Evolutionary conservation across 345 rosid genomes (phyloP).

Genomic region (Aquilaria malaccensis): DNA sequence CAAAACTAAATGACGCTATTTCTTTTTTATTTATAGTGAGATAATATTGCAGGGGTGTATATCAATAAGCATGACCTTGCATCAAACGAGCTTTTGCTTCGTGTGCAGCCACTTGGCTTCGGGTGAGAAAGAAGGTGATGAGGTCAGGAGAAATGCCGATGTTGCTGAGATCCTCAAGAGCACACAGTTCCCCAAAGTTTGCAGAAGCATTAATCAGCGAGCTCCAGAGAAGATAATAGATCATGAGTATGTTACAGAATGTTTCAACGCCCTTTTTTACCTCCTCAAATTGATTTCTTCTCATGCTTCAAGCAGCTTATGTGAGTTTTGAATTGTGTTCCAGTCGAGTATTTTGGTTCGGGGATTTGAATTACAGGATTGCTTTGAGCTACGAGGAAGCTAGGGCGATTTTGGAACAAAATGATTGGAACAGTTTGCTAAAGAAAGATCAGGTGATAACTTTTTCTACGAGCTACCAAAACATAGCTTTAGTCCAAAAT

Average conservation of each 20-base stretch:
- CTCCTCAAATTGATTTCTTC: too few species aligned
- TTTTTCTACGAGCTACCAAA: background rate
- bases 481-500: background rate
- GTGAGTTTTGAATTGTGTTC: background rate
- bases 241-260: constrained; percentile 57
- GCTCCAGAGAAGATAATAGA: constrained; percentile 69
- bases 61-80: constrained; percentile 87
- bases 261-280: background rate
- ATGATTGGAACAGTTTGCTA: constrained; percentile 78
- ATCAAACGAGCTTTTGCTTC: constrained; percentile 89
- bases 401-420: constrained; percentile 49
- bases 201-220: constrained; percentile 44
- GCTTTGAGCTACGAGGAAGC: constrained; percentile 84
- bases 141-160: constrained; percentile 80
- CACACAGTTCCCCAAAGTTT: constrained; percentile 66
- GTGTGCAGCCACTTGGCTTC: constrained; percentile 95
- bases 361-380: constrained; percentile 85
- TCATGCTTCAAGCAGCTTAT: background rate
- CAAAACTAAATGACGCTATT: background rate
- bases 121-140: constrained; percentile 96
- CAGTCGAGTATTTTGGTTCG: constrained; percentile 92
- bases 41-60: constrained; percentile 65
- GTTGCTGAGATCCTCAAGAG: constrained; percentile 72
- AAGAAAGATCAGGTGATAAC: constrained; percentile 75
- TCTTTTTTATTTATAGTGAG: background rate